Conservation (phyloP, 805 yeast species). For the Lipomyces yamanashiensis region DNA sequence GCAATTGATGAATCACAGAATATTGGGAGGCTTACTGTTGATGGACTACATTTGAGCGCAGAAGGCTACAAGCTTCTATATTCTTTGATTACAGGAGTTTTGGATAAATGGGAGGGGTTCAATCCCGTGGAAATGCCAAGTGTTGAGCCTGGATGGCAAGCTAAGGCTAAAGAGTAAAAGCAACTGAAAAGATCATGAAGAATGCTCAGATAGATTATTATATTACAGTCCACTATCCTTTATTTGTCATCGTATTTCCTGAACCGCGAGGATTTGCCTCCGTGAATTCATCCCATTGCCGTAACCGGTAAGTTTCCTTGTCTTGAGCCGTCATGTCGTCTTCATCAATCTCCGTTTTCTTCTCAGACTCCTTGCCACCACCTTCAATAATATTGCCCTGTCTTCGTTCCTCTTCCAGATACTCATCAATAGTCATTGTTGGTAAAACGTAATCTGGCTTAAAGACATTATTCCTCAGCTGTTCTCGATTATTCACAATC, state of each 20-base stretch:
- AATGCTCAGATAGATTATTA: not conserved
- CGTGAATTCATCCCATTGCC: conserved; percentile 93
- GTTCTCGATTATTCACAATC: conserved; percentile 58
- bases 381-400: conserved; percentile 73
- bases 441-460: conserved; percentile 95
- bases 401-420: conserved; percentile 79
- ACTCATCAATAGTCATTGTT: conserved; percentile 92
- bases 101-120: conserved; percentile 20
- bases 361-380: conserved; percentile 39
- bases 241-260: conserved; percentile 75
- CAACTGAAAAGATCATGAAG: not conserved
- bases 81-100: not conserved
- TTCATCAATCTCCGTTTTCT: conserved; percentile 59
- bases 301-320: conserved; percentile 68
- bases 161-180: conserved; percentile 5
- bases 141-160: conserved; percentile 42
- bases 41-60: conserved; percentile 41
- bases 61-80: conserved; percentile 35
- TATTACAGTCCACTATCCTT: conserved; percentile 51
- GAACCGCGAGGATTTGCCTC: conserved; percentile 85
- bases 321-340: conserved; percentile 67
- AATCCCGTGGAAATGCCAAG: conserved; percentile 24
- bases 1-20: conserved; percentile 9
- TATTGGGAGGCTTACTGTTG: conserved; percentile 19
- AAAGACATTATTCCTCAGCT: conserved; percentile 66